Base-by-base conservation (phyloP, 2,329 filamentous ascomycete genomes). In the Fusarium sp. region DNA sequence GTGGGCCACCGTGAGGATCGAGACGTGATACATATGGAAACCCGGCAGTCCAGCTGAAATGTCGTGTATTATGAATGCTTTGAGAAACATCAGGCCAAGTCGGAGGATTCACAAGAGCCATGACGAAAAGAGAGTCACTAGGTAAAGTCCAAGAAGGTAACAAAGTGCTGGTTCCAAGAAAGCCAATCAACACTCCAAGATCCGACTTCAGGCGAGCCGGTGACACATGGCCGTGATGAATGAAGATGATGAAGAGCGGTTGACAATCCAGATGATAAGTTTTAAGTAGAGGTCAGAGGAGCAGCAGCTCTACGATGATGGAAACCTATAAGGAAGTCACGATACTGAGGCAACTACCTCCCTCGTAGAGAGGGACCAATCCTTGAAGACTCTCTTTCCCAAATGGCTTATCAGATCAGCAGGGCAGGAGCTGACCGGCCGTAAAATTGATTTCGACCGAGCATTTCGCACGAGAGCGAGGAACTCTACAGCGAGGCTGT, bases 131-230 rank as follows among this genome's bases (percentile, higher is more conserved):
- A 69, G 71, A 77, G 46, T 20, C 71, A 71, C 75, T 72, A 66
- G 41, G 47, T 57, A 78, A 75, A 69, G 54, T 63, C 69, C 73
- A 79, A 80, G 75, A 78, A 80, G 75, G 64, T 71, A 64, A 77
- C 73, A 71, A 69, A 75, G 74, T 73, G 72, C 67, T 63, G 76
- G 78, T 78, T 80, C 81, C 82, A 84, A 84, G 81, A 81, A 78
- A 79, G 78, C 79, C 80, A 82, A 80, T 80, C 74, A 79, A 71
- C 72, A 74, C 77, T 74, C 77, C 74, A 71, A 72, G 78, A 62
- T 65, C 62, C 64, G 66, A 61, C 56, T 58, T 52, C 56, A 64
- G 59, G 52, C 38, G 58, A 71, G 58, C 69, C 74, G 74, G 80
- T 81, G 81, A 81, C 79, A 76, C 81, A 84, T 84, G 75, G 61